Conservation (phyloP, 2,329 filamentous ascomycete genomes). For the Pseudonectria buxi region DNA sequence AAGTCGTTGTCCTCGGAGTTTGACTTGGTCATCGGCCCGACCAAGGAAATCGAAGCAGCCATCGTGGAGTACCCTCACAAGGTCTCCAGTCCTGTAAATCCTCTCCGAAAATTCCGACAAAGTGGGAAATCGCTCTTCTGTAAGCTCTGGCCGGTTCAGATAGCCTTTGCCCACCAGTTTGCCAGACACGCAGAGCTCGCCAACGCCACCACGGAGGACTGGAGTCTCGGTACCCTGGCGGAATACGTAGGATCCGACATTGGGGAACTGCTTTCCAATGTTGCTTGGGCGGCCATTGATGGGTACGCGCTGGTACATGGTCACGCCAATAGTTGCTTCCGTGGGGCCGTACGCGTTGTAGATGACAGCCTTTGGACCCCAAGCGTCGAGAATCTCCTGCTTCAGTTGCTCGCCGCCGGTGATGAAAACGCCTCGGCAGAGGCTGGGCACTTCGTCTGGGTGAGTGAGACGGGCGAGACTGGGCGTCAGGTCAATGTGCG, state of each 20-base stretch:
- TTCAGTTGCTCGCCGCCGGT: constrained; percentile 85
- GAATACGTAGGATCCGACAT: constrained; percentile 79
- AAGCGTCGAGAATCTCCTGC: constrained; percentile 80
- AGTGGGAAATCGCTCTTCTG: constrained; percentile 65
- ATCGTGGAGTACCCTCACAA: constrained; percentile 75
- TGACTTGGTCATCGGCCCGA: constrained; percentile 85
- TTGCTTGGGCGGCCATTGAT: constrained; percentile 75
- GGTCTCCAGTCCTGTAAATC: constrained; percentile 82
- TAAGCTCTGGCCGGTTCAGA: constrained; percentile 72
- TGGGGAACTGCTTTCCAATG: constrained; percentile 79
- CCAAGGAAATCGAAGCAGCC: constrained; percentile 82
- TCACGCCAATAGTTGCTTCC: constrained; percentile 87
- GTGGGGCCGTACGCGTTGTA: constrained; percentile 93
- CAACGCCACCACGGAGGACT: constrained; percentile 70
- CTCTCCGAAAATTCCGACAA: constrained; percentile 50
- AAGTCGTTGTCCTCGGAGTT: constrained; percentile 79
- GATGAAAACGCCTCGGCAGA: constrained; percentile 83
- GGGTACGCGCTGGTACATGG: constrained; percentile 79
- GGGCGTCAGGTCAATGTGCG: constrained; percentile 87
- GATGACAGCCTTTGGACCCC: constrained; percentile 74
- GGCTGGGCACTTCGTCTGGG: constrained; percentile 71
- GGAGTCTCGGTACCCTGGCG: constrained; percentile 61
- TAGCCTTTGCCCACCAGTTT: constrained; percentile 87
- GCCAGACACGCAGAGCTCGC: constrained; percentile 83
- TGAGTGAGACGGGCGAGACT: constrained; percentile 73